Percentiles rank a stretch among this genome's conserved stretches.
These are phyloP conservation scores for Aciculosporium take DNA, from an alignment of 2,329 filamentous ascomycete genomes.

Conservation along the genomic window DNA sequence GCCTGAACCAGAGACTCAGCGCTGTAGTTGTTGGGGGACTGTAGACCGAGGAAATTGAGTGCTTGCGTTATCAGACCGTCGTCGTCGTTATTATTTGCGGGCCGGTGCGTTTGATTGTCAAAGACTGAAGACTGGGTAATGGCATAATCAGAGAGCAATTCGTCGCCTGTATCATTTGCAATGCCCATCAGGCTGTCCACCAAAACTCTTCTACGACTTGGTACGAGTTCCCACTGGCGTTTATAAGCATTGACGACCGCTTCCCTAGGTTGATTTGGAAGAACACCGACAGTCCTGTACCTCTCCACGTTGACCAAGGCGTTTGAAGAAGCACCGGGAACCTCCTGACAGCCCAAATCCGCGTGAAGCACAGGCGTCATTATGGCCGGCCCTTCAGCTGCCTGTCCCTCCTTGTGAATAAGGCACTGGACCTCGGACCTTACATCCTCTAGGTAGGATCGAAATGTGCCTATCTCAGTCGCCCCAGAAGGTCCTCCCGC, in stretches of 20 bases:
- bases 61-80: constrained; percentile 19
- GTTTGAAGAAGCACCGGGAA: constrained; percentile 14
- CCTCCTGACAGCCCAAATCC: constrained; percentile 18
- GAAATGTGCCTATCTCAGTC: constrained; percentile 26
- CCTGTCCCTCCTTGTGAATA: constrained; percentile 21
- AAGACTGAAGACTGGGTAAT: constrained; percentile 25
- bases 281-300: constrained; percentile 23
- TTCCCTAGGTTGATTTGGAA: constrained; percentile 22
- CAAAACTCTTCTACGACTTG: constrained; percentile 16
- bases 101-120: constrained; percentile 20
- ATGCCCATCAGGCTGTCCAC: constrained; percentile 20
- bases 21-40: constrained; percentile 21
- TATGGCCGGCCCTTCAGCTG: constrained; percentile 16
- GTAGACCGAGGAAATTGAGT: constrained; percentile 20
- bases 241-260: constrained; percentile 25
- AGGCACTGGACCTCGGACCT: constrained; percentile 33
- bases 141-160: constrained; percentile 22
- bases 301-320: constrained; percentile 18
- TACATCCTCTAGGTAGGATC: constrained; percentile 36
- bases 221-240: constrained; percentile 24
- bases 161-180: constrained; percentile 21
- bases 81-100: constrained; percentile 15
- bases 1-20: constrained; percentile 21
- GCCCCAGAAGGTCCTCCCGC: constrained; percentile 18
- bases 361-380: constrained; percentile 19